Evolutionary conservation across 805 yeast genomes (phyloP).

Genomic region (Cyberlindnera maritima): DNA sequence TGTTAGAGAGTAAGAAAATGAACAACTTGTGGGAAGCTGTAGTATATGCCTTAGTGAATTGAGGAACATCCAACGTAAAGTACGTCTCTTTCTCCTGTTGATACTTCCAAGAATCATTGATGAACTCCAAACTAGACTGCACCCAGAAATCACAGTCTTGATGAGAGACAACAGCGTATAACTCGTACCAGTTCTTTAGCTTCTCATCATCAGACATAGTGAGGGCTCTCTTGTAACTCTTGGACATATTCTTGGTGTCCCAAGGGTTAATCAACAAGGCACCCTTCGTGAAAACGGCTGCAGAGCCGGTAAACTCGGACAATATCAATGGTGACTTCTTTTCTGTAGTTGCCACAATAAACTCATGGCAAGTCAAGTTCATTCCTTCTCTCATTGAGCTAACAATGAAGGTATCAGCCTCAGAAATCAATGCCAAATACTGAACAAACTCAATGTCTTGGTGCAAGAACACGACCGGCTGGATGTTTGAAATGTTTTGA

Average conservation of each 20-base stretch:
- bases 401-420: constrained; percentile 85
- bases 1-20: constrained; percentile 44
- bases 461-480: constrained; percentile 83
- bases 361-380: constrained; percentile 96
- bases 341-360: constrained; percentile 67
- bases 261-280: constrained; percentile 87
- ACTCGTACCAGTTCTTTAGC: constrained; percentile 54
- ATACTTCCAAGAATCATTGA: constrained; percentile 50
- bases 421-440: constrained; percentile 79
- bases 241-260: constrained; percentile 68
- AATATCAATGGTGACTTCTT: constrained; percentile 78
- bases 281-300: constrained; percentile 68
- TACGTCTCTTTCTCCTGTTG: constrained; percentile 40
- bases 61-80: constrained; percentile 31
- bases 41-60: constrained; percentile 29
- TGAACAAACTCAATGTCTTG: constrained; percentile 89
- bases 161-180: constrained; percentile 55
- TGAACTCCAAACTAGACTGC: constrained; percentile 47
- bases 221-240: constrained; percentile 61
- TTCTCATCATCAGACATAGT: constrained; percentile 63
- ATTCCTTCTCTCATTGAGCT: constrained; percentile 94
- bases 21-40: constrained; percentile 39
- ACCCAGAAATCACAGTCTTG: constrained; percentile 83
- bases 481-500: constrained; percentile 66
- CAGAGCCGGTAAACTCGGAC: constrained; percentile 95